Conservation (phyloP, 2,329 filamentous ascomycete species). For the Clonostachys rhizophaga region DNA sequence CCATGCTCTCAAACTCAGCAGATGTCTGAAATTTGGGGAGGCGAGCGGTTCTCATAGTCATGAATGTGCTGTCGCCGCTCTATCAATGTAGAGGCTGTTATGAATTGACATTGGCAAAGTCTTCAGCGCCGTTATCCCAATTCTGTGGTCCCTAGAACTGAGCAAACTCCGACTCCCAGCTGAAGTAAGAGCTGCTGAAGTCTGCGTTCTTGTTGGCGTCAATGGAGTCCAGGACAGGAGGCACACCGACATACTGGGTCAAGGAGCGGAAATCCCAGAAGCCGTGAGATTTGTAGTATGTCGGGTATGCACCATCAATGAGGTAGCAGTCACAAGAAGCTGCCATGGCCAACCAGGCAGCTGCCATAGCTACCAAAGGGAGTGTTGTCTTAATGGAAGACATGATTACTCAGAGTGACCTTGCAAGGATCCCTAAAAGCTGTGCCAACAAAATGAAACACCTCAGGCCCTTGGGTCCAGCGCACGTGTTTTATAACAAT, state of each 20-base stretch:
- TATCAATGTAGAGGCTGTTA: conserved; percentile 39
- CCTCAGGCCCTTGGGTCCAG: no score
- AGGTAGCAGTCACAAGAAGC: conserved; percentile 20
- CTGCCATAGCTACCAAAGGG: background rate
- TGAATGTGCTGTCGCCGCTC: conserved; percentile 31
- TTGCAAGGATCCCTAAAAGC: no score
- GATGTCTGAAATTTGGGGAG: conserved; percentile 34
- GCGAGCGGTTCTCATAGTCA: conserved; percentile 40
- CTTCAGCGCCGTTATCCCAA: conserved; percentile 29
- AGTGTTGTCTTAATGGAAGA: no score
- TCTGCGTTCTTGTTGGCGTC: conserved; percentile 21
- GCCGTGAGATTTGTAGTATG: conserved; percentile 14
- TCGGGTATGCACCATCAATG: conserved; percentile 12
- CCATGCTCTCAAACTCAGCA: conserved; percentile 36
- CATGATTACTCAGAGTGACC: no score
- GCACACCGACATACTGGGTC: conserved; percentile 16
- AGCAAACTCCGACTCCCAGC: conserved; percentile 17
- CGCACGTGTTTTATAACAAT: no score
- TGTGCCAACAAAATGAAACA: no score
- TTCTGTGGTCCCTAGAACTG: conserved; percentile 26
- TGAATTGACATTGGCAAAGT: conserved; percentile 26
- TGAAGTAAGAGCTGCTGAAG: conserved; percentile 27
- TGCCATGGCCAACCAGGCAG: background rate
- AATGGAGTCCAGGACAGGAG: conserved; percentile 17
- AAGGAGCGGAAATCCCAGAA: conserved; percentile 24